Base-by-base conservation (phyloP, 2,329 filamentous ascomycete species). In the Triangularia setosa region DNA sequence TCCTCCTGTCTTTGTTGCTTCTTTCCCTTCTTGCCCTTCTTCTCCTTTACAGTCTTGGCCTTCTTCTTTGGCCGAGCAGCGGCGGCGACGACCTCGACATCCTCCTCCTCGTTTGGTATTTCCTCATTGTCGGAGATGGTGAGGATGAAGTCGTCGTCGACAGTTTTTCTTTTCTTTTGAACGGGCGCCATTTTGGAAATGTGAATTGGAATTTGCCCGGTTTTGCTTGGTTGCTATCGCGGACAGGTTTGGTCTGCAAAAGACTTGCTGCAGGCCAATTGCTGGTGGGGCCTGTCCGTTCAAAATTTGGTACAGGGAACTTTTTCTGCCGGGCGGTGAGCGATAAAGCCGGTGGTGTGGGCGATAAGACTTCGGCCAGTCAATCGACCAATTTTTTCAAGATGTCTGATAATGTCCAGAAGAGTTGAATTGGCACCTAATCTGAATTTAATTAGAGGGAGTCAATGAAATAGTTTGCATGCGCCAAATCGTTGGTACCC, bases 71-170 rank as follows among this genome's bases (percentile, higher is more conserved):
- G 84, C 66, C 81, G 83, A 64, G 81, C 79, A 59, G 77, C 18
- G 18, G 40, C 40, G 18, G 40, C 40, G 72, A 71, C 27, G 24
- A 12, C 53, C 33, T n/a, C 58, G 24, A 62, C 65, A 58, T 73
- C 64, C 71, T 77, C 75, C 76, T 87, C 79, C 77, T 87, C 80
- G 72, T 86, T 76, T 76, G 83, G 62, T 62, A 79, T 75, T 16
- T 83, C 81, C 44, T 86, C 84, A 66, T 83, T 83, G 71, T 87
- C 85, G 60, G 84, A 85, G 62, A 87, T 80, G 14, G 85, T 87
- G 68, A 81, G 80, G 66, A 87, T 79, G 65, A 87, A 87, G 64
- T 87, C 84, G 70, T 87, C 84, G 63, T 81, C 79, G 56, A 77
- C 73, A 12, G 60, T 57, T 55, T 78, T 74, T 69, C 83, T 83